Evolutionary conservation across 1,284 basidiomycete genomes (phyloP).

Genomic region (Irpex sp.): DNA sequence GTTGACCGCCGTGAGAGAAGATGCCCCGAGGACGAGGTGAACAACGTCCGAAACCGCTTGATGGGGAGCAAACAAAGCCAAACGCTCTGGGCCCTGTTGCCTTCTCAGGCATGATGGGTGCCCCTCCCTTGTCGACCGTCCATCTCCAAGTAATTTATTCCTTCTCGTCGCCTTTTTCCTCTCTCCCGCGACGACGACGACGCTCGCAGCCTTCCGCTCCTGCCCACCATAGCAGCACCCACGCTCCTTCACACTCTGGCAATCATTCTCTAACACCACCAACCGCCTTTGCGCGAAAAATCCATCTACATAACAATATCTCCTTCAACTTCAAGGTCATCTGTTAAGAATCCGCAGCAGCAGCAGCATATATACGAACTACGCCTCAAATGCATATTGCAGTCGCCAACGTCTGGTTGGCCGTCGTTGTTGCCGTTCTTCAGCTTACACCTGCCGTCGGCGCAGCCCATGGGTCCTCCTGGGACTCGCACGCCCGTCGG

Average conservation of each 20-base stretch:
- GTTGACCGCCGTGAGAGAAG: neutral
- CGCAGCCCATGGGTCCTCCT: conserved; percentile 12
- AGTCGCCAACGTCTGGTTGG: conserved; percentile 14
- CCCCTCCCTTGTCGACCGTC: conserved; percentile 7
- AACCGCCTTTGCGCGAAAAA: neutral
- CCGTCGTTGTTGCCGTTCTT: conserved; percentile 26
- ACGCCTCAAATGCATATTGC: conserved; percentile 5
- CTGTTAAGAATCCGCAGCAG: conserved; percentile 8
- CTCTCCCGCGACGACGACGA: neutral
- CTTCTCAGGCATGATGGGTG: neutral
- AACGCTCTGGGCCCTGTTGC: conserved; percentile 4
- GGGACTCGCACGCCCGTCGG: conserved; percentile 39
- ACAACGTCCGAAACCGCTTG: neutral
- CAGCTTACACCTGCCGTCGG: conserved; percentile 18
- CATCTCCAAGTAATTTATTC: conserved; percentile 11
- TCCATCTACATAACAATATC: neutral
- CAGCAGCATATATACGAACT: neutral
- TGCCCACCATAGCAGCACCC: conserved; percentile 21
- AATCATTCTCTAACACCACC: conserved; percentile 4
- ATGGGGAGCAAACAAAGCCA: conserved; percentile 11
- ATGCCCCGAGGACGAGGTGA: neutral
- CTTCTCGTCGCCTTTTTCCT: neutral
- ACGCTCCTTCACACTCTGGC: conserved; percentile 17
- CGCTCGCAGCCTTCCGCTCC: neutral
- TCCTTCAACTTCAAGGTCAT: neutral